Evolutionary conservation across 2,329 filamentous ascomycete species (phyloP), one percentile per base, ranked within the genome.

Genomic region (Blastomyces gilchristii): DNA sequence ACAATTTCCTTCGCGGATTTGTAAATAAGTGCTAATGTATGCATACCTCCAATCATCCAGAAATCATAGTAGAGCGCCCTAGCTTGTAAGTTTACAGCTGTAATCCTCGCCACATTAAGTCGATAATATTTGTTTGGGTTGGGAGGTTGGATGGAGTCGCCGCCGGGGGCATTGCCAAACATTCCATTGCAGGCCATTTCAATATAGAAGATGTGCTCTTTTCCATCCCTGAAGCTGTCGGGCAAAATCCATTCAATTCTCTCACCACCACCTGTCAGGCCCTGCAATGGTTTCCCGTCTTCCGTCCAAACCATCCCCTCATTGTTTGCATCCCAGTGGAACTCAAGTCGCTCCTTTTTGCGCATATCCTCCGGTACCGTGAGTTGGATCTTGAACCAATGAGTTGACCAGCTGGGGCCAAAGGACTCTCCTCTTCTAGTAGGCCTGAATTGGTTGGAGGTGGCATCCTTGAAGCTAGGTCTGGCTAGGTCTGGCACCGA

Each of bases 141-240:
- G 0, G 94, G 94, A 16, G 94, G 91, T 73, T 96, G 90, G 68
- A 97, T 97, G 41, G 82, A 85, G 74, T 95, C 90, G 34, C 90
- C 91, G 25, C 88, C 88, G 0, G 88, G 83, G 0, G 91, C 88
- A 74, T 96, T 96, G 69, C 94, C 94, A 77, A 97, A 97, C 92
- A 97, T 97, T 75, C 88, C 87, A 75, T 99, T 99, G 78, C 94
- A 97, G 25, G 94, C 94, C 90, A 97, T 96, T 78, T 99, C 94
- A 67, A 99, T 87, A 75, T 97, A 99, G 70, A 99, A 89, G 22
- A 83, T 85, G 74, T 97, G 92, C 70, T 91, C 85, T 73, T 93
- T 86, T 61, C 91, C 92, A 74, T 96, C 90, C 65, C 89, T 84
- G 78, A 89, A 96, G 18, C 81, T 80, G 60, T 90, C 81, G 9